Conservation (phyloP, 2,329 filamentous ascomycete species). For the Alternaria ventricosa region DNA sequence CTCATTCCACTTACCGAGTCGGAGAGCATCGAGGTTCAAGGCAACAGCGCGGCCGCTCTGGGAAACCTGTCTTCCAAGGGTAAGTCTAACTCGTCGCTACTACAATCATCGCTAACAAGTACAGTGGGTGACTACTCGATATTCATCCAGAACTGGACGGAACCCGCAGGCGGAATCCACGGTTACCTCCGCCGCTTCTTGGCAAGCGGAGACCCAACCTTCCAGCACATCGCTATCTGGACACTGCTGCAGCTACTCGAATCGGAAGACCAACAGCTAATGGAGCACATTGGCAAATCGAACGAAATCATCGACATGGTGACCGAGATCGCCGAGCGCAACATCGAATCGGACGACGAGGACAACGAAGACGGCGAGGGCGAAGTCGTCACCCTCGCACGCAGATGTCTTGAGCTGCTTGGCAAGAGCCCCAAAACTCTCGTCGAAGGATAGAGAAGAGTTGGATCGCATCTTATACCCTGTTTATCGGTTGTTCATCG, state of each 20-base stretch:
- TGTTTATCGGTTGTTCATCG: slow-evolving; percentile 26
- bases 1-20: slow-evolving; percentile 94
- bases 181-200: slow-evolving; percentile 94
- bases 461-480: slow-evolving; percentile 29
- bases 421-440: slow-evolving; percentile 80
- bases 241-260: slow-evolving; percentile 94
- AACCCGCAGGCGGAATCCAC: slow-evolving; percentile 92
- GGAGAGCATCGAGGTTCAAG: slow-evolving; percentile 95
- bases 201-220: slow-evolving; percentile 91
- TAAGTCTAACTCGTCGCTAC: slow-evolving; percentile 48
- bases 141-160: slow-evolving; percentile 91
- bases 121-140: slow-evolving; percentile 95
- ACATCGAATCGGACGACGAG: slow-evolving; percentile 85
- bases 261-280: slow-evolving; percentile 89
- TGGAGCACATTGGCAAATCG: slow-evolving; percentile 85
- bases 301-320: slow-evolving; percentile 93
- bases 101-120: slow-evolving; percentile 33
- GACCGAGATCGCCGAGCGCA: slow-evolving; percentile 86
- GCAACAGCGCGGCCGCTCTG: slow-evolving; percentile 93
- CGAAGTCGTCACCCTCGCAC: slow-evolving; percentile 89
- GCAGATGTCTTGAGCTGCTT: slow-evolving; percentile 85
- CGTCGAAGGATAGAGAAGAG: slow-evolving; percentile 71
- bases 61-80: slow-evolving; percentile 98
- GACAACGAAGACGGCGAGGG: slow-evolving; percentile 89
- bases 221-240: slow-evolving; percentile 99